Evolutionary conservation across 805 yeast genomes (phyloP), one percentile per base, ranked within the genome.

Genomic region (Teunomyces aglyptinius): DNA sequence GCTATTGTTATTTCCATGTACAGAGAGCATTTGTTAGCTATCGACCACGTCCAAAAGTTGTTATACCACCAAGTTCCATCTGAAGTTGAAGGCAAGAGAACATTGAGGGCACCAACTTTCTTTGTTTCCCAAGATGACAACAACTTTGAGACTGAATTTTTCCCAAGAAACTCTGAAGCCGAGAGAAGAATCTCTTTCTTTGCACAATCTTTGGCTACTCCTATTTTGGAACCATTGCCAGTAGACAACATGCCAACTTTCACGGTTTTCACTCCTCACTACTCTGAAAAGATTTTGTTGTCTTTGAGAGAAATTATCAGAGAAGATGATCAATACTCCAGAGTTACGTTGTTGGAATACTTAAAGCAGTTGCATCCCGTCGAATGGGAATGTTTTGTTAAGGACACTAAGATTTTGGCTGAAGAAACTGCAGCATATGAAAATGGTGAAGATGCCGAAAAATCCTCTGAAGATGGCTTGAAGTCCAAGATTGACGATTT

Each of bases 201-300:
- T 75, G 99, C 99, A 49, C 99, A 94, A 73, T 91, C 98, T 8
- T 78, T 94, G 70, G 95, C 99, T 44, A 94, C 99, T 49, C 99
- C 99, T 58, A 91, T 94, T 60, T 96, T 97, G 53, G 99, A 94
- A 75, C 98, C 99, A 52, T 78, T 94, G 64, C 99, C 99, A 38
- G 98, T 95, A 57, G 99, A 94, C 71, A 92, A 92, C 78, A 94
- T 94, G 99, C 99, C 99, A 55, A 92, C 98, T 10, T 94, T 94
- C 70, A 91, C 99, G 33, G 98, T 94, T 18, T 76, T 92, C 69
- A 86, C 92, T 56, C 98, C 99, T 61, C 99, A 92, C 69, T 92
- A 92, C 71, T 78, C 94, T 54, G 99, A 92, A 75, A 92, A 90
- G 82, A 92, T 92, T 52, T 76, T 91, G 58, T 74, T 92, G 43